phyloP scores from a whole-genome alignment of 805 yeast species.

The Monosporozyma servazzii region DNA sequence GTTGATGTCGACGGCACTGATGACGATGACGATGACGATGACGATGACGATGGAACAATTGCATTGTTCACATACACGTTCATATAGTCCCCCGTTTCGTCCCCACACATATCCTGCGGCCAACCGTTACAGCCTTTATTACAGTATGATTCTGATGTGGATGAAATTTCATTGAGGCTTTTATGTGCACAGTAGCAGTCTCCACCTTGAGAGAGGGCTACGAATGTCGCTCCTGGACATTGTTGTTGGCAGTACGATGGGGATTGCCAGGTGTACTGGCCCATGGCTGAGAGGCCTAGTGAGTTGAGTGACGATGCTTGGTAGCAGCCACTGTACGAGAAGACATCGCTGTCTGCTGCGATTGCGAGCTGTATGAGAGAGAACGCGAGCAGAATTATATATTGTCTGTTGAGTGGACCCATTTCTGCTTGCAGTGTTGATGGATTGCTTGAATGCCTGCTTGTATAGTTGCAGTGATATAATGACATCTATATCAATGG shows the following conservation, averaged over 20 bases:
- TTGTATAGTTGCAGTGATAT: too few species aligned
- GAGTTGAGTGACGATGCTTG: constrained; percentile 23
- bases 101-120: constrained; percentile 55
- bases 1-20: too few species aligned
- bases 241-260: constrained; percentile 44
- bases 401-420: too few species aligned
- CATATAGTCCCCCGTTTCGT: constrained; percentile 34
- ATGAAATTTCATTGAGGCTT: too few species aligned
- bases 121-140: constrained; percentile 49
- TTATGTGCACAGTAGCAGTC: constrained; percentile 70
- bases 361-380: constrained; percentile 24
- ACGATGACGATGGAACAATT: constrained; percentile 4
- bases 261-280: constrained; percentile 49
- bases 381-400: too few species aligned
- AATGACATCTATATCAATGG: too few species aligned
- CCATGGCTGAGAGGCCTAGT: constrained; percentile 29
- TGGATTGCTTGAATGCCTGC: too few species aligned
- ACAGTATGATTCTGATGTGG: too few species aligned
- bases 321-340: constrained; percentile 32
- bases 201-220: constrained; percentile 45
- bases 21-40: too few species aligned
- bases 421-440: too few species aligned
- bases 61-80: constrained; percentile 35
- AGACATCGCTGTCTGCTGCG: constrained; percentile 20
- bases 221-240: constrained; percentile 43